These are phyloP conservation scores for Cyberlindnera meyerae DNA, from an alignment of 805 yeast species.

Conservation along the genomic window DNA sequence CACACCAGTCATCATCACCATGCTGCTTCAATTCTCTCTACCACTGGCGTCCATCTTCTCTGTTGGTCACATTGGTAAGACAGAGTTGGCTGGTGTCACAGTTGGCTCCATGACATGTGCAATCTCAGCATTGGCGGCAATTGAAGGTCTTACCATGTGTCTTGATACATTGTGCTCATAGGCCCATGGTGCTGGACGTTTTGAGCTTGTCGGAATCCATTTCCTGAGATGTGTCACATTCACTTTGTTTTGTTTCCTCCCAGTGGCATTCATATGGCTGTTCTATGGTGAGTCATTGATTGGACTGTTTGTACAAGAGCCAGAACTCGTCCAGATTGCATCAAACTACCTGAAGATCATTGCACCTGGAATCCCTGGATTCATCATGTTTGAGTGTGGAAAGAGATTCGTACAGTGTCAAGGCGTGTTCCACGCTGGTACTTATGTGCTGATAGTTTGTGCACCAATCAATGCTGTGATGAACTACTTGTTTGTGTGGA, in stretches of 20 bases:
- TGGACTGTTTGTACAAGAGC: conserved; percentile 20
- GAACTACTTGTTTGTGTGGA: conserved; percentile 75
- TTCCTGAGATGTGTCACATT: conserved; percentile 58
- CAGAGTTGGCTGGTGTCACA: conserved; percentile 77
- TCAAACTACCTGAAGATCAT: conserved; percentile 48
- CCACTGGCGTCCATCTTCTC: conserved; percentile 27
- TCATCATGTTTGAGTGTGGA: conserved; percentile 71
- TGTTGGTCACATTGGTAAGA: conserved; percentile 79
- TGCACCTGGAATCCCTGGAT: conserved; percentile 72
- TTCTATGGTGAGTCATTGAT: conserved; percentile 15
- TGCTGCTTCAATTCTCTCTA: conserved; percentile 24
- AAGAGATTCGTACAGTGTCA: conserved; percentile 83
- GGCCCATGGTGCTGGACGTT: conserved; percentile 79
- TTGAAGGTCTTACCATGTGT: conserved; percentile 80
- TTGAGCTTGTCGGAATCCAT: conserved; percentile 68
- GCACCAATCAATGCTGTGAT: conserved; percentile 67
- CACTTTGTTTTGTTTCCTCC: conserved; percentile 24
- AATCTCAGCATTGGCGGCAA: conserved; percentile 66
- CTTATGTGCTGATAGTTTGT: conserved; percentile 57
- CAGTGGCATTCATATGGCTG: conserved; percentile 23
- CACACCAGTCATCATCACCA: conserved; percentile 24
- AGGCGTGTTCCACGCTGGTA: conserved; percentile 79
- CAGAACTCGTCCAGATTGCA: conserved; percentile 35
- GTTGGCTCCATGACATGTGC: conserved; percentile 81
- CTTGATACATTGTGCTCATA: conserved; percentile 81